These are phyloP conservation scores for Thuja plicata DNA, from an alignment of 83 land plant species.

Conservation along the genomic window DNA sequence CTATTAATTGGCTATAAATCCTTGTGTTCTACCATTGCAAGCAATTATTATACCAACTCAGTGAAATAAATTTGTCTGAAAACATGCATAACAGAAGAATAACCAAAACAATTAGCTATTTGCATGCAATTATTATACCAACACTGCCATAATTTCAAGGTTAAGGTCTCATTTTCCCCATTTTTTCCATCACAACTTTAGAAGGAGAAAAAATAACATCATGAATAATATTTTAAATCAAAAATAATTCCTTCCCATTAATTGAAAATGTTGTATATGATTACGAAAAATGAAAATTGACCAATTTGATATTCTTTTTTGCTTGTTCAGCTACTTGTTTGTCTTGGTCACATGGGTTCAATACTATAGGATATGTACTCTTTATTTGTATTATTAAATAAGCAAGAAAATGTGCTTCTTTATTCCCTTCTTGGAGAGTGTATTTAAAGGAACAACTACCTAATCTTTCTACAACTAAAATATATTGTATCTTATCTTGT, in stretches of 20 bases:
- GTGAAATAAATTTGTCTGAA: not conserved
- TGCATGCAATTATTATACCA: not conserved
- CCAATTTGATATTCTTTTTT: not conserved
- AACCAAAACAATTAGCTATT: not conserved
- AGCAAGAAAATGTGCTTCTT: not conserved
- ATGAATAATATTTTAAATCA: not conserved
- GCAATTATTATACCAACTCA: not conserved
- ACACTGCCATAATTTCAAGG: not conserved
- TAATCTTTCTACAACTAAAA: not conserved
- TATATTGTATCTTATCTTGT: not conserved
- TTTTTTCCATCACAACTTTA: not conserved
- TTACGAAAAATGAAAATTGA: not conserved
- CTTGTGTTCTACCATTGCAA: not conserved
- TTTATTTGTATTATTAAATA: not conserved
- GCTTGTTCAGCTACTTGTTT: not conserved
- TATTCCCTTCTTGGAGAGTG: not conserved
- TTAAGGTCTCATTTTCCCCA: not conserved
- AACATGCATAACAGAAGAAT: not conserved
- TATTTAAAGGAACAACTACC: not conserved
- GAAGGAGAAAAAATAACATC: not conserved
- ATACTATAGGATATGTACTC: not conserved
- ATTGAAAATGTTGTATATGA: not conserved
- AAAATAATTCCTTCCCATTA: not conserved
- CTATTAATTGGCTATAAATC: not conserved
- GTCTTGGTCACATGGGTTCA: not conserved